These are phyloP conservation scores for Phytophthora megakarya DNA, from an alignment of 352 stramenopile genomes.

Conservation along the genomic window DNA sequence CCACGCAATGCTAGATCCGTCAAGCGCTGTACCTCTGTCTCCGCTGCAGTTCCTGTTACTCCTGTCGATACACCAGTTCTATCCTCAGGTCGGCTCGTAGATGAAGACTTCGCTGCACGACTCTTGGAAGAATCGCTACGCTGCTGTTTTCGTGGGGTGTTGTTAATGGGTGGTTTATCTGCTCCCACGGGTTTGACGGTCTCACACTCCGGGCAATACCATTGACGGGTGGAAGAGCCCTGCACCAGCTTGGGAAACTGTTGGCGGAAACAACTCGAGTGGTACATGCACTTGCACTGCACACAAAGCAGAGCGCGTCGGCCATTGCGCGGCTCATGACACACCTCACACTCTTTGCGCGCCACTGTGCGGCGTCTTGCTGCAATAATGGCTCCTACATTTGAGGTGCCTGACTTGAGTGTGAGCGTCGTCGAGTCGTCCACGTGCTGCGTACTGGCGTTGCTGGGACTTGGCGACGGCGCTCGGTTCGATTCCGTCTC, in stretches of 20 bases:
- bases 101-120: constrained; percentile 28
- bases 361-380: constrained; percentile 66
- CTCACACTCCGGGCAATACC: constrained; percentile 85
- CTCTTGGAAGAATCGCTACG: constrained; percentile 40
- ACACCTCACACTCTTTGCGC: constrained; percentile 77
- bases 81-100: constrained; percentile 26
- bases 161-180: constrained; percentile 49
- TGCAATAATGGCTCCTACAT: constrained; percentile 71
- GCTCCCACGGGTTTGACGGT: constrained; percentile 24
- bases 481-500: constrained; percentile 42
- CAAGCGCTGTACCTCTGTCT: constrained; percentile 65
- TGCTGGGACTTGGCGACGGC: constrained; percentile 31
- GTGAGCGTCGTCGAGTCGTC: constrained; percentile 32
- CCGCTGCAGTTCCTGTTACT: constrained; percentile 24
- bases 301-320: constrained; percentile 78
- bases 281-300: constrained; percentile 85
- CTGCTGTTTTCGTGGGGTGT: constrained; percentile 45
- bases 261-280: constrained; percentile 84
- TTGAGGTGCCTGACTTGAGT: constrained; percentile 62
- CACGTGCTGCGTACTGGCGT: constrained; percentile 24
- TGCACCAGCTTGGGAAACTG: constrained; percentile 75
- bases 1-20: constrained; percentile 72
- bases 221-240: constrained; percentile 67
- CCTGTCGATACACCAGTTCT: constrained; percentile 9
- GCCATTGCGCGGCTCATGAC: constrained; percentile 74